Conservation (phyloP, 2,329 filamentous ascomycete genomes). For the Diplodia corticola region DNA sequence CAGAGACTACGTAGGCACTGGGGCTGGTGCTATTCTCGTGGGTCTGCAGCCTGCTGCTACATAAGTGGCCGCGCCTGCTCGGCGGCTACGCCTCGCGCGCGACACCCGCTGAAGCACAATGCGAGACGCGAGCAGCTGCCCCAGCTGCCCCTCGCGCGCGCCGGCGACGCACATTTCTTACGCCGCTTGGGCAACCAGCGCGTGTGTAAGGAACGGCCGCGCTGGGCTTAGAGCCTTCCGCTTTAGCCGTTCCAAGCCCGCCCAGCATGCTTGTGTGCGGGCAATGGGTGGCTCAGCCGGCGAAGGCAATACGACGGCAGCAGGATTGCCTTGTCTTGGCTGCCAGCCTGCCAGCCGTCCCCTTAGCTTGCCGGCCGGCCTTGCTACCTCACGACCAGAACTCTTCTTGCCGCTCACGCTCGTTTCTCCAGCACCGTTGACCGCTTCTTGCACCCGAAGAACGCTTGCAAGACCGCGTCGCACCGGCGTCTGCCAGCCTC, state of each 20-base stretch:
- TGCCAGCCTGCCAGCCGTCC: not conserved
- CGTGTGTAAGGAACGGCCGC: not conserved
- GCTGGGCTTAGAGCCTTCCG: not conserved
- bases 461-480: not conserved
- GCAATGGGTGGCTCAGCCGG: conserved; percentile 15
- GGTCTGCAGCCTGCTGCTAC: conserved; percentile 1
- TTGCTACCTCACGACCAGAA: conserved; percentile 11
- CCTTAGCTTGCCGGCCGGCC: not conserved
- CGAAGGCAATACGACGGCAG: conserved; percentile 4
- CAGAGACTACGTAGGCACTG: conserved; percentile 11
- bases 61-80: conserved; percentile 14
- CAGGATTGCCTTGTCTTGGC: conserved; percentile 11
- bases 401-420: conserved; percentile 4
- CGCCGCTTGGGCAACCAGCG: not conserved
- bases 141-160: not conserved
- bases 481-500: not conserved
- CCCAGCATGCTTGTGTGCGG: conserved; percentile 10
- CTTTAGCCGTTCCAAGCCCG: not conserved
- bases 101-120: conserved; percentile 11
- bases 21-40: conserved; percentile 16
- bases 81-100: conserved; percentile 1
- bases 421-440: not conserved
- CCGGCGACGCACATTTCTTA: not conserved
- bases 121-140: conserved; percentile 4
- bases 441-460: not conserved